Evolutionary conservation across 257 asterid genomes (phyloP).

Genomic region (Dorcoceras hygrometricum): DNA sequence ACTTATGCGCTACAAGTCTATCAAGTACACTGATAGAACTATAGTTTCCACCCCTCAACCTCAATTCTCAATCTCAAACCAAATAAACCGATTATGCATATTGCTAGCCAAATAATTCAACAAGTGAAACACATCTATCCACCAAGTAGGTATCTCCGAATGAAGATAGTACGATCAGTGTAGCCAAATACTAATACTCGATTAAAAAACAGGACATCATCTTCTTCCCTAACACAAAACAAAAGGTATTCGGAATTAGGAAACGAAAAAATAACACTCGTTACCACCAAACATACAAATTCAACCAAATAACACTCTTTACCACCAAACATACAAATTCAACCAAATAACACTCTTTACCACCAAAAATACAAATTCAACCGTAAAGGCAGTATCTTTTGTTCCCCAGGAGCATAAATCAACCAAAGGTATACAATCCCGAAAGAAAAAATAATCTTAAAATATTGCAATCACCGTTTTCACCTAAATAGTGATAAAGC

Average conservation of each 20-base stretch:
- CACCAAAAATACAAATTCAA: background rate
- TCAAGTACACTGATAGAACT: background rate
- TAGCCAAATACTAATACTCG: background rate
- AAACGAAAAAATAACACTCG: background rate
- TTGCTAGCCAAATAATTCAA: background rate
- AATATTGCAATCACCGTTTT: background rate
- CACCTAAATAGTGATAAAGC: background rate
- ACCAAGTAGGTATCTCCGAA: background rate
- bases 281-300: background rate
- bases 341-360: background rate
- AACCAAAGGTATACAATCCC: constrained; percentile 17
- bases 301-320: background rate
- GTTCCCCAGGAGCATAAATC: constrained; percentile 1
- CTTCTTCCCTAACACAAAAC: background rate
- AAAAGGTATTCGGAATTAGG: too few species aligned
- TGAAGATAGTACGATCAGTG: background rate
- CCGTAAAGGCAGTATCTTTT: constrained; percentile 5
- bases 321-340: background rate
- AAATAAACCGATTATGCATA: background rate
- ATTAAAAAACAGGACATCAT: background rate
- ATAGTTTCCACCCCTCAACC: background rate
- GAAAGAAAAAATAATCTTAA: background rate
- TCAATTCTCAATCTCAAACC: background rate
- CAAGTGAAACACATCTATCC: background rate
- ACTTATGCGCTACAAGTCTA: background rate